phyloP scores from a whole-genome alignment of 163 green algal genomes.

The Scenedesmus sp. region DNA sequence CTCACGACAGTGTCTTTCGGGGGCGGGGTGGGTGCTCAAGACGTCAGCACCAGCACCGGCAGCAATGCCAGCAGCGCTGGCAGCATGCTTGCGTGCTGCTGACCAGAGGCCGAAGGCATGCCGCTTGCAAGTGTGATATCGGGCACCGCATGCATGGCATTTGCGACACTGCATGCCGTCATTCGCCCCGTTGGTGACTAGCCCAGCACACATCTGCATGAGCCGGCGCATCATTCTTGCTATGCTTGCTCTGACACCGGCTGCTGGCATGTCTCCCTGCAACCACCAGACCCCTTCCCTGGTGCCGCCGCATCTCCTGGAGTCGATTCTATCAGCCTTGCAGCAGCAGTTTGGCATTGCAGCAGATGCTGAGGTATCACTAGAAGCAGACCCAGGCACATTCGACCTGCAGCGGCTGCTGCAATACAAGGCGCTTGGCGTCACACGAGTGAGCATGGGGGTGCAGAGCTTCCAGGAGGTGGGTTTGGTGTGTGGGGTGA shows the following conservation, averaged over 20 bases:
- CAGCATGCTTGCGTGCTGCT: not conserved
- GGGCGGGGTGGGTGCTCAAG: conserved; percentile 75
- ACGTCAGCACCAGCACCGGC: not conserved
- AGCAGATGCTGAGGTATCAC: conserved; percentile 84
- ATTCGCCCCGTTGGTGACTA: too few relatives aligned
- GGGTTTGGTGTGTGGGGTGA: not conserved
- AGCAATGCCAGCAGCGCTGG: not conserved
- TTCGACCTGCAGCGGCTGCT: conserved; percentile 82
- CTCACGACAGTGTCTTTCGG: conserved; percentile 96
- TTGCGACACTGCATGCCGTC: too few relatives aligned
- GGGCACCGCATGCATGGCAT: too few relatives aligned
- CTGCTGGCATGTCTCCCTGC: not conserved
- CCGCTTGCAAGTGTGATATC: not conserved
- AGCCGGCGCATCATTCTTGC: not conserved
- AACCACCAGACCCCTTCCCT: conserved; percentile 90
- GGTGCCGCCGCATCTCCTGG: conserved; percentile 80
- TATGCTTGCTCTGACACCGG: not conserved
- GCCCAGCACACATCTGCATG: not conserved
- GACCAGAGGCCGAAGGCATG: not conserved
- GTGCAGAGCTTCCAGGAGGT: conserved; percentile 89
- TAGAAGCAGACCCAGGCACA: conserved; percentile 97
- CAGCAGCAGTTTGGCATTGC: conserved; percentile 68
- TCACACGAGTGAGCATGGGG: conserved; percentile 86
- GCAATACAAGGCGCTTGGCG: conserved; percentile 83
- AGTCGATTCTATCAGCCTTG: conserved; percentile 77